Evolutionary conservation across 805 yeast genomes (phyloP), one percentile per base, ranked within the genome.

Genomic region (Starmerella apis): DNA sequence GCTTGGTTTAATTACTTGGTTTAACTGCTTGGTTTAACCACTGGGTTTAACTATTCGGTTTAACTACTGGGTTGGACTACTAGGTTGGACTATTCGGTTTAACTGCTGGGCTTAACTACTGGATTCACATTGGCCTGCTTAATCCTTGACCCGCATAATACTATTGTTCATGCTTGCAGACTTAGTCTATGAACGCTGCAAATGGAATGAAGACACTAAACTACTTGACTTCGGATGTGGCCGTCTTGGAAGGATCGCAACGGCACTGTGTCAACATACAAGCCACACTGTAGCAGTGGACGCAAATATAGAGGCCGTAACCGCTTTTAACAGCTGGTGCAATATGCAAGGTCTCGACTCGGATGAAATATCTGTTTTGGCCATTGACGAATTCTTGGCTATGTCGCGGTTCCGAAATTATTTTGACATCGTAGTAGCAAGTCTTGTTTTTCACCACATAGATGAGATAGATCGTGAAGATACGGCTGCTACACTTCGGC

Each of bases 181-280:
- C 11, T 38, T 52, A 2, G 37, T 48, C 19, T 24, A 43, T 7
- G 27, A 28, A 9, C 45, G 37, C 16, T 38, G 37, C 25, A 37
- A 2, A 4, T 46, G 52, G 50, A 2, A 10, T 9, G 48, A 42
- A 10, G 2, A 30, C 5, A 41, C 48, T 3, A 28, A 11, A 28
- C 39, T 51, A 25, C 49, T 53, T 11, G 56, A 53, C 33, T 53
- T 51, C 46, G 56, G 56, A 13, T 53, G 56, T 44, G 56, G 56
- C 14, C 20, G 13, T n/a, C 56, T 51, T 23, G 56, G 56, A 11
- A 36, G 27, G 22, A 27, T 53, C 3, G 50, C 57, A 6, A 30
- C 45, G 2, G 23, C 38, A 6, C 45, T 54, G 25, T 43, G 49
- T 32, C 33, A 33, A 14, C 22, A 22, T 20, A 42, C 52, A 8